Evolutionary conservation across 1,284 basidiomycete species (phyloP).

Genomic region (Ustilago shanxiensis): DNA sequence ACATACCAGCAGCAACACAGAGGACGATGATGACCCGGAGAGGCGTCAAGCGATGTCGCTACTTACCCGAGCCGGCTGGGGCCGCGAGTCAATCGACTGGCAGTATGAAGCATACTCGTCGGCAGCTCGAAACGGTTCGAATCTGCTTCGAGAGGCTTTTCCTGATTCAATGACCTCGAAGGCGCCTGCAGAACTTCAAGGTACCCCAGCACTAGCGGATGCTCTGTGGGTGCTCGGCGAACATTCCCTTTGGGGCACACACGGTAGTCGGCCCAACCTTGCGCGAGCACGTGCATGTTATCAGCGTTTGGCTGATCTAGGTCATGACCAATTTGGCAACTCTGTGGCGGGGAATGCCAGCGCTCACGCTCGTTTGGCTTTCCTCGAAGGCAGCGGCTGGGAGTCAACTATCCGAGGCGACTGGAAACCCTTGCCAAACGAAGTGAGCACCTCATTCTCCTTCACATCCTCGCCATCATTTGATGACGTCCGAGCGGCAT

Average conservation of each 20-base stretch:
- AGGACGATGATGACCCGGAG: not conserved
- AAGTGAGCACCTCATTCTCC: slow-evolving; percentile 23
- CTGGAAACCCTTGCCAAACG: slow-evolving; percentile 36
- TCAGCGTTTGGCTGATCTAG: slow-evolving; percentile 50
- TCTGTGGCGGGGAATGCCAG: slow-evolving; percentile 61
- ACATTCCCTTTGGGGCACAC: slow-evolving; percentile 67
- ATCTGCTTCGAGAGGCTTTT: slow-evolving; percentile 19
- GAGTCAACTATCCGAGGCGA: slow-evolving; percentile 52
- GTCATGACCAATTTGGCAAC: slow-evolving; percentile 31
- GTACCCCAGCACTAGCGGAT: slow-evolving; percentile 45
- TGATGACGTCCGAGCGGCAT: slow-evolving; percentile 35
- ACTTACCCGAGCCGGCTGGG: slow-evolving; percentile 55
- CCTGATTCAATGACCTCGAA: not conserved
- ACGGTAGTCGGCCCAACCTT: slow-evolving; percentile 57
- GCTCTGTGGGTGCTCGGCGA: slow-evolving; percentile 67
- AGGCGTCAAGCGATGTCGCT: slow-evolving; percentile 38
- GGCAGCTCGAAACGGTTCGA: slow-evolving; percentile 21
- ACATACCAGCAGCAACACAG: not conserved
- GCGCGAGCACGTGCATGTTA: slow-evolving; percentile 57
- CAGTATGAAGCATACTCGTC: slow-evolving; percentile 36
- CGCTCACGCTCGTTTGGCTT: slow-evolving; percentile 65
- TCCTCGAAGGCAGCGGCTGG: slow-evolving; percentile 61
- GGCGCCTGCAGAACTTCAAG: not conserved
- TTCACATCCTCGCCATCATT: slow-evolving; percentile 33
- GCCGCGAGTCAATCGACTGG: slow-evolving; percentile 29